Percentiles rank a stretch among this genome's conserved stretches.
Evolutionary conservation across 1,284 basidiomycete species (phyloP).

Genomic region (Tranzscheliella williamsii): DNA sequence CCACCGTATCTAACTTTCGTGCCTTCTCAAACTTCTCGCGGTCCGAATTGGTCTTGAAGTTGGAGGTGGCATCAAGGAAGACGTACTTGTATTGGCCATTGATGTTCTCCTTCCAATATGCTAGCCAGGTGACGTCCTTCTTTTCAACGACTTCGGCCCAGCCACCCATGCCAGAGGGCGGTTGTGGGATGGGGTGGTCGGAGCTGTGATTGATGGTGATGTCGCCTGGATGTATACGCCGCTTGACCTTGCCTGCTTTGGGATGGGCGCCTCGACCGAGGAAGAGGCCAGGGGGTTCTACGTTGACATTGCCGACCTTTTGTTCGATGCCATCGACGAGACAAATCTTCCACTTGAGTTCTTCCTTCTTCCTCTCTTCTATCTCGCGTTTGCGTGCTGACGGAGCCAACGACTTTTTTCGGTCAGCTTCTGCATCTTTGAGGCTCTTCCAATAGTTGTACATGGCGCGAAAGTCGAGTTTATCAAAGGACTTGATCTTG

Average conservation of each 20-base stretch:
- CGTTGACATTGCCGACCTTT: slow-evolving; percentile 95
- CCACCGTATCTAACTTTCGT: slow-evolving; percentile 52
- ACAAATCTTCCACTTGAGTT: slow-evolving; percentile 83
- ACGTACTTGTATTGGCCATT: slow-evolving; percentile 59
- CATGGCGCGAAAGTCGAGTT: slow-evolving; percentile 94
- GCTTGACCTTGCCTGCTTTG: slow-evolving; percentile 93
- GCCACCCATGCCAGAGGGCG: slow-evolving; percentile 51
- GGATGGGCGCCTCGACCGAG: slow-evolving; percentile 97
- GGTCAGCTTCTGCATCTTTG: slow-evolving; percentile 80
- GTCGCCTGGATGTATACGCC: slow-evolving; percentile 62
- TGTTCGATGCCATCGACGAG: slow-evolving; percentile 92
- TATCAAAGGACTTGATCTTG: slow-evolving; percentile 76
- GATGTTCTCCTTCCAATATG: slow-evolving; percentile 60
- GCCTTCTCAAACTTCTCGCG: slow-evolving; percentile 60
- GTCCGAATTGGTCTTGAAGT: slow-evolving; percentile 59
- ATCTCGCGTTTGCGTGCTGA: slow-evolving; percentile 65
- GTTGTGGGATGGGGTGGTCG: slow-evolving; percentile 49
- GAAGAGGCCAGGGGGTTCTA: slow-evolving; percentile 96
- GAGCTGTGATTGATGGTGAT: slow-evolving; percentile 61
- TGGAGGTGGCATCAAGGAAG: slow-evolving; percentile 56
- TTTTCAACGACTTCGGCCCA: slow-evolving; percentile 58
- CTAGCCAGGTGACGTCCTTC: slow-evolving; percentile 59
- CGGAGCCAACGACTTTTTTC: slow-evolving; percentile 81
- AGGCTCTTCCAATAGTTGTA: slow-evolving; percentile 73
- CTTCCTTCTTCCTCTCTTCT: slow-evolving; percentile 84